Conservation (phyloP, 129 eudicot species). For the Flaveria sonorensis region DNA sequence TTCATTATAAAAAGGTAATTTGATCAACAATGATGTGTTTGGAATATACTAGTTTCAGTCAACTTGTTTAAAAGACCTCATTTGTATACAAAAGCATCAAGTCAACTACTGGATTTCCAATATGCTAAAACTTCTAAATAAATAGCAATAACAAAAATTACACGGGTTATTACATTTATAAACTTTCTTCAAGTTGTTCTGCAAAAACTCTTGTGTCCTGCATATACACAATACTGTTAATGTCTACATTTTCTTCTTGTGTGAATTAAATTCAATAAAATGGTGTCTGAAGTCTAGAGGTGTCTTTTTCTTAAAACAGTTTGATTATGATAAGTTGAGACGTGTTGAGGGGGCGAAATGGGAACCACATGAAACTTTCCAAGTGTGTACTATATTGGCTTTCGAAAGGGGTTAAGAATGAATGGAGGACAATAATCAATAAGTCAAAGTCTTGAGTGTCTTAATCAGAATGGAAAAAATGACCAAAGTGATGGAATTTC, state of each 20-base stretch:
- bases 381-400: constrained; percentile 14
- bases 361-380: constrained; percentile 22
- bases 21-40: neutral
- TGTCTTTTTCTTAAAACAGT: neutral
- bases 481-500: neutral
- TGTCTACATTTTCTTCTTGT: neutral
- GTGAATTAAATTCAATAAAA: constrained; percentile 8
- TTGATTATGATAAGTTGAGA: neutral
- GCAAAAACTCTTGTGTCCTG: neutral
- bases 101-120: neutral
- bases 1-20: neutral
- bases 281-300: neutral
- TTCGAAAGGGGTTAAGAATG: constrained; percentile 25
- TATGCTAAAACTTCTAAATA: neutral
- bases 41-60: neutral
- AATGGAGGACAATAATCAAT: constrained; percentile 17
- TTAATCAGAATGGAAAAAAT: constrained; percentile 6
- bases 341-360: neutral
- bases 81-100: neutral
- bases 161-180: neutral
- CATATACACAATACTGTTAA: neutral
- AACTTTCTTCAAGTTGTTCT: neutral
- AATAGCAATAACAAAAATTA: neutral
- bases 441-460: constrained; percentile 26
- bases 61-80: neutral